Conservation (phyloP, 2,329 filamentous ascomycete genomes). For the Ascocoryne sarcoides region DNA sequence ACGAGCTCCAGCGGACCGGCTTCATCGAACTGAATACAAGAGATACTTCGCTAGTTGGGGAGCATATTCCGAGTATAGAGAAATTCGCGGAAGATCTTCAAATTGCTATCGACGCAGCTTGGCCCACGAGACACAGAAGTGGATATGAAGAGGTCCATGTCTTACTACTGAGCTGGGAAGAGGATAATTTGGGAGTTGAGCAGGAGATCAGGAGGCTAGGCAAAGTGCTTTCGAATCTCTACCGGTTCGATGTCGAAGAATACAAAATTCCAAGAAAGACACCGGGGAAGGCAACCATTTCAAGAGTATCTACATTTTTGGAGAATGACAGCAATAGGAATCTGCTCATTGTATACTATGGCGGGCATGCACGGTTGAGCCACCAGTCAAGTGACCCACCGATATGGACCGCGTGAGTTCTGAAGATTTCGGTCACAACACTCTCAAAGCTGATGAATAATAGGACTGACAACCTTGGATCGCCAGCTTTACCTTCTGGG, state of each 20-base stretch:
- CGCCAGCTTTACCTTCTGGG: constrained; percentile 6
- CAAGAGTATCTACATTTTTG: constrained; percentile 1
- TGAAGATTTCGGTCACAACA: no score
- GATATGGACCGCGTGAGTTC: constrained; percentile 7
- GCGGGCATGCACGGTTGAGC: constrained; percentile 4
- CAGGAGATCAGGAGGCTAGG: constrained; percentile 3
- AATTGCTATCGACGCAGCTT: constrained; percentile 5
- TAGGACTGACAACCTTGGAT: no score
- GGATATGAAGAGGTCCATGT: constrained; percentile 4
- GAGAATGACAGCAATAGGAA: constrained; percentile 2
- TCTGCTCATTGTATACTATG: constrained; percentile 6
- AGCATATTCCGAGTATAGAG: constrained; percentile 4
- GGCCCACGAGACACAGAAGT: constrained; percentile 3
- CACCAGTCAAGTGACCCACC: constrained; percentile 1
- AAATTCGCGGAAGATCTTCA: constrained; percentile 5
- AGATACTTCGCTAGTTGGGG: constrained; percentile 1
- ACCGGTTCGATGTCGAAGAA: constrained; percentile 3
- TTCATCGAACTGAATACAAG: constrained; percentile 4
- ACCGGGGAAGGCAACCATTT: constrained; percentile 1
- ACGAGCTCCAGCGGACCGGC: neutral
- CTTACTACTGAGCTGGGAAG: constrained; percentile 6
- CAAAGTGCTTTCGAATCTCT: constrained; percentile 5
- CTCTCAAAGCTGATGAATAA: no score
- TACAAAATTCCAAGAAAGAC: constrained; percentile 5
- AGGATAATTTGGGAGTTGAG: constrained; percentile 6